phyloP scores from a whole-genome alignment of 1,284 basidiomycete genomes.

The Apiotrichum montevideense region DNA sequence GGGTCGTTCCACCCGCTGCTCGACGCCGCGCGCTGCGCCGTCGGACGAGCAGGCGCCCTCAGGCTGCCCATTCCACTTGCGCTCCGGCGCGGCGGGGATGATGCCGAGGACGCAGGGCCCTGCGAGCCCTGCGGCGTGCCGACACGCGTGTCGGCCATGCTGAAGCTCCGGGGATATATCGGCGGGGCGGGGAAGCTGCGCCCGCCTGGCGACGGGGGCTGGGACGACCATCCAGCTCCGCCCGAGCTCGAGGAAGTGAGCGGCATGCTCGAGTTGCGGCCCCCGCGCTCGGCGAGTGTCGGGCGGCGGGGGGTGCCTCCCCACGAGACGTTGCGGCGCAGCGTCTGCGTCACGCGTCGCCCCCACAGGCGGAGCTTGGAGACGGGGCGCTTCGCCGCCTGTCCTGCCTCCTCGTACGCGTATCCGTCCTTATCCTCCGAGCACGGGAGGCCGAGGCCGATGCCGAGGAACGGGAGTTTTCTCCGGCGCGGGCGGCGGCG shows the following conservation, averaged over 20 bases:
- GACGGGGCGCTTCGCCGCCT: conserved; percentile 4
- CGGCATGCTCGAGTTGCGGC: conserved; percentile 6
- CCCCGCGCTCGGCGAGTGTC: neutral
- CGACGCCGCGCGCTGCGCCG: neutral
- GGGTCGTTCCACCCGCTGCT: conserved; percentile 46
- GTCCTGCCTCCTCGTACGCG: conserved; percentile 2
- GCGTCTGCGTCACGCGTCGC: conserved; percentile 1
- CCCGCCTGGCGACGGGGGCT: conserved; percentile 6
- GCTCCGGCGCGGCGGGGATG: neutral
- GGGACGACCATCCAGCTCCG: conserved; percentile 1
- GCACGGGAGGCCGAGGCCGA: conserved; percentile 2
- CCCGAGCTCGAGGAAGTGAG: neutral
- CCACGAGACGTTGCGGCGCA: conserved; percentile 3
- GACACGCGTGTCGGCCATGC: conserved; percentile 3
- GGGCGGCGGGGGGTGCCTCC: too few relatives aligned
- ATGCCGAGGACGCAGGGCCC: neutral
- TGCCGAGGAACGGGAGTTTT: neutral
- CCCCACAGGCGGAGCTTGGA: conserved; percentile 6
- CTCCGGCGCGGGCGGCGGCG: neutral
- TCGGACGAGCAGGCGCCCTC: neutral
- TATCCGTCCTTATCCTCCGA: conserved; percentile 1
- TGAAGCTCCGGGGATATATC: neutral
- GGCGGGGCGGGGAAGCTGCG: neutral
- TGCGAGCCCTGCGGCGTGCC: neutral
- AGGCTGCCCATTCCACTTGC: neutral